phyloP scores from a whole-genome alignment of 2,329 filamentous ascomycete species.

The Fusarium penzigii region DNA sequence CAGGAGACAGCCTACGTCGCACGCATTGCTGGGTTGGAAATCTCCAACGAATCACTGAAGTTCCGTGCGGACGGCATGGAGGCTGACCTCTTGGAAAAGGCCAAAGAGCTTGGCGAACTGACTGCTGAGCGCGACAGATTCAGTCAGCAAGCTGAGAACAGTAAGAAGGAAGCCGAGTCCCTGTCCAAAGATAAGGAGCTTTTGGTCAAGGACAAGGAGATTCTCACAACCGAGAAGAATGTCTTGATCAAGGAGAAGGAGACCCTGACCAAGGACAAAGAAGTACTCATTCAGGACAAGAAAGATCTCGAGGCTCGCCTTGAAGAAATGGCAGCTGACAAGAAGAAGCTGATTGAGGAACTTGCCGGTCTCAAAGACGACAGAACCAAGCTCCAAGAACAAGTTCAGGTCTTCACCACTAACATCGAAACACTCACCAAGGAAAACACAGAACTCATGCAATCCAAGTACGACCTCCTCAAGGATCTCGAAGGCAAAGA shows the following conservation, averaged over 20 bases:
- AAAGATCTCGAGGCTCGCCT: slow-evolving; percentile 20
- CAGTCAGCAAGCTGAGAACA: slow-evolving; percentile 18
- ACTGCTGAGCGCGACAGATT: slow-evolving; percentile 26
- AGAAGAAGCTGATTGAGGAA: slow-evolving; percentile 18
- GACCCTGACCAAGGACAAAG: slow-evolving; percentile 19
- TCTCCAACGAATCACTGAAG: slow-evolving; percentile 29
- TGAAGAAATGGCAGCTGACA: slow-evolving; percentile 17
- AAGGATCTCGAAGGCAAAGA: slow-evolving; percentile 27
- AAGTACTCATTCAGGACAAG: slow-evolving; percentile 25
- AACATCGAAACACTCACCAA: slow-evolving; percentile 22
- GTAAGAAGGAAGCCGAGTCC: slow-evolving; percentile 20
- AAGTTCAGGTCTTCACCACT: slow-evolving; percentile 19
- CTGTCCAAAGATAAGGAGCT: slow-evolving; percentile 8
- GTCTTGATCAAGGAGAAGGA: background rate
- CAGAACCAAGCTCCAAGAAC: slow-evolving; percentile 12
- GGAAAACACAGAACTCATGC: slow-evolving; percentile 6
- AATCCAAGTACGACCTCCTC: background rate
- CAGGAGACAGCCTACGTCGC: slow-evolving; percentile 28
- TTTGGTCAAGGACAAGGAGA: slow-evolving; percentile 13
- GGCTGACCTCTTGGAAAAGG: slow-evolving; percentile 23
- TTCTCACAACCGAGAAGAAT: background rate
- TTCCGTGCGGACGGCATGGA: slow-evolving; percentile 27
- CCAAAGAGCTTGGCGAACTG: slow-evolving; percentile 25
- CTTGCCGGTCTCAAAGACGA: slow-evolving; percentile 8
- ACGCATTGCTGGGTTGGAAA: slow-evolving; percentile 28